These are phyloP conservation scores for Dendrobium chrysotoxum DNA, from an alignment of 106 monocot species.

Conservation along the genomic window DNA sequence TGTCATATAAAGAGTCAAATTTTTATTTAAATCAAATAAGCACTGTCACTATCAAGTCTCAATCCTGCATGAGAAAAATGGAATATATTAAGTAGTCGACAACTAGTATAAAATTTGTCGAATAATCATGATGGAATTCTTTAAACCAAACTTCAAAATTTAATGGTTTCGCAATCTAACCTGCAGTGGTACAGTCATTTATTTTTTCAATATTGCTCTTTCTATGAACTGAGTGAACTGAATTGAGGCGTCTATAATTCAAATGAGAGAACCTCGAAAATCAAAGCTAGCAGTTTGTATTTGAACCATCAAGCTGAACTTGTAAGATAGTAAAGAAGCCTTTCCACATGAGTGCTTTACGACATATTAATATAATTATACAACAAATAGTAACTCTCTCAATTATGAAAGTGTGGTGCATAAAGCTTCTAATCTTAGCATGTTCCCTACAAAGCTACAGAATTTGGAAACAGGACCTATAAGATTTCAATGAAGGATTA, in stretches of 20 bases:
- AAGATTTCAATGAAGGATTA: background rate
- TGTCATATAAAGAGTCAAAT: no score
- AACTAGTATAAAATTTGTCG: no score
- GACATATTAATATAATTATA: background rate
- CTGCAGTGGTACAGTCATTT: no score
- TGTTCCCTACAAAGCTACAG: background rate
- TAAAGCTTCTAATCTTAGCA: background rate
- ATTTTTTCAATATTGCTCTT: background rate
- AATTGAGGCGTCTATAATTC: background rate
- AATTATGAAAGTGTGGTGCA: background rate
- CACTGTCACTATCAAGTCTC: no score
- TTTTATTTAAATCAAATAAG: no score
- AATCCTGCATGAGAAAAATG: no score
- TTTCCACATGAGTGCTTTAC: background rate
- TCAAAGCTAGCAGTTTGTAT: background rate
- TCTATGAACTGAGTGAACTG: background rate
- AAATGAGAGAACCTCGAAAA: background rate
- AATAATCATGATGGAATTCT: no score
- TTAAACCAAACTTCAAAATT: background rate
- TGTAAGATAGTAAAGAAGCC: background rate
- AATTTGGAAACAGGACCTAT: background rate
- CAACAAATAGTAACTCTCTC: background rate
- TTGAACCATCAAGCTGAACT: background rate
- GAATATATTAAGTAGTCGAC: no score
- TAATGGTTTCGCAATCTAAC: no score